Evolutionary conservation across 768 basidiomycete species (phyloP), one percentile per base, ranked within the genome.

Genomic region (Favolaschia claudopus): DNA sequence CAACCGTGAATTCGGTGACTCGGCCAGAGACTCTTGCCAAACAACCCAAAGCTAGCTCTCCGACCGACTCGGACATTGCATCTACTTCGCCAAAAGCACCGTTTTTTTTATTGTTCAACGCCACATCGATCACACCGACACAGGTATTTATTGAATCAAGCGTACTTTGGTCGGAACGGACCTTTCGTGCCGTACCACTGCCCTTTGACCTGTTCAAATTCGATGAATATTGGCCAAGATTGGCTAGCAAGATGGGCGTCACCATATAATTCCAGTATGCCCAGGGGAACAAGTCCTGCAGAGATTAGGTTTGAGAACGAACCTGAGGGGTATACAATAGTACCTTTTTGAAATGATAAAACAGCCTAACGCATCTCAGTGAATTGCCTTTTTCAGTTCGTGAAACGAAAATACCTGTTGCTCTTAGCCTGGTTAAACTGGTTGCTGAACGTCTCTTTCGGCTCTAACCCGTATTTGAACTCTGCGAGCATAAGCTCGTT

Each of bases 401-500:
- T 27, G 19, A 28, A 25, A 13, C 31, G 27, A 6, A 75, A 82
- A 58, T 60, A 91, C 93, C 89, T 82, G 67, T 89, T 83, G 33
- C 89, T 89, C 58, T 83, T 86, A n/a, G 79, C 72, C 75, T 97
- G 95, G 70, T 96, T 87, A 29, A 94, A 75, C 65, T 83, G 76
- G 3, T 73, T 68, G 15, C 82, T 75, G 68, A 99, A 99, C 0
- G 92, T 85, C 76, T 99, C 96, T 65, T 94, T 89, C 1, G 95
- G 92, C 69, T 89, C 85, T 1, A 89, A 76, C 15, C 93, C 95
- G 73, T 98, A 99, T 72, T 92, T 93, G 82, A 98, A 98, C 74
- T 98, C 96, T 25, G 92, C 89, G 51, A 98, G 81, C 86, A 98
- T 84, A 37, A 92, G 73, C 74, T 91, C 81, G 17, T 90, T 91